Percentiles rank a stretch among this genome's conserved stretches.
Evolutionary conservation across 805 yeast genomes (phyloP).

Genomic region (Yarrowia divulgata): DNA sequence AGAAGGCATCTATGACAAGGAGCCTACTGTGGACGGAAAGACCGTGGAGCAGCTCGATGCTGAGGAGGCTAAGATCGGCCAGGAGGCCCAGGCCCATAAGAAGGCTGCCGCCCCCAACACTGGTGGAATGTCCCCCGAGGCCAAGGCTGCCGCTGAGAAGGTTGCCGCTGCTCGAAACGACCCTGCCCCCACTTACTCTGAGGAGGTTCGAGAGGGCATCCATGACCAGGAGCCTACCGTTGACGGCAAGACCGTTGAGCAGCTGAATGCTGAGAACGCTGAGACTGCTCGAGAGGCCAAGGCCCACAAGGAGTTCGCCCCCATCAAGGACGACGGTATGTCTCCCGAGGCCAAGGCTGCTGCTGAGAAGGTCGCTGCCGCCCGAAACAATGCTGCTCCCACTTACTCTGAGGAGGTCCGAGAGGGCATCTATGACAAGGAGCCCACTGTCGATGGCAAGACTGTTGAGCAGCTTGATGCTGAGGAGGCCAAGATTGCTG

Average conservation of each 20-base stretch:
- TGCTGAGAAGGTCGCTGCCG: constrained; percentile 32
- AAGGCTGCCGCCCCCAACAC: constrained; percentile 9
- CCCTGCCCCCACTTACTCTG: constrained; percentile 16
- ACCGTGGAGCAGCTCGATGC: constrained; percentile 20
- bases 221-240: constrained; percentile 25
- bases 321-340: background rate
- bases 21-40: constrained; percentile 24
- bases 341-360: constrained; percentile 33
- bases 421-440: constrained; percentile 18
- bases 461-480: constrained; percentile 32
- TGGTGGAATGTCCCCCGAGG: constrained; percentile 10
- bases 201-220: constrained; percentile 12
- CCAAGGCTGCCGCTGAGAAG: constrained; percentile 21
- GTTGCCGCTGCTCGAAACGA: constrained; percentile 25
- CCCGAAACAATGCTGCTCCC: constrained; percentile 18
- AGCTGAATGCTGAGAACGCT: constrained; percentile 15
- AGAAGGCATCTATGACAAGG: constrained; percentile 3
- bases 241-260: constrained; percentile 22
- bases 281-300: constrained; percentile 5
- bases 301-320: background rate
- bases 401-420: constrained; percentile 32
- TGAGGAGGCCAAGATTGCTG: constrained; percentile 24
- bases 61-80: constrained; percentile 16
- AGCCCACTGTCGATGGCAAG: constrained; percentile 37
- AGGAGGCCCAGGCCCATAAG: background rate